Evolutionary conservation across 768 basidiomycete species (phyloP), one percentile per base, ranked within the genome.

Genomic region (Amanita pseudoporphyria): DNA sequence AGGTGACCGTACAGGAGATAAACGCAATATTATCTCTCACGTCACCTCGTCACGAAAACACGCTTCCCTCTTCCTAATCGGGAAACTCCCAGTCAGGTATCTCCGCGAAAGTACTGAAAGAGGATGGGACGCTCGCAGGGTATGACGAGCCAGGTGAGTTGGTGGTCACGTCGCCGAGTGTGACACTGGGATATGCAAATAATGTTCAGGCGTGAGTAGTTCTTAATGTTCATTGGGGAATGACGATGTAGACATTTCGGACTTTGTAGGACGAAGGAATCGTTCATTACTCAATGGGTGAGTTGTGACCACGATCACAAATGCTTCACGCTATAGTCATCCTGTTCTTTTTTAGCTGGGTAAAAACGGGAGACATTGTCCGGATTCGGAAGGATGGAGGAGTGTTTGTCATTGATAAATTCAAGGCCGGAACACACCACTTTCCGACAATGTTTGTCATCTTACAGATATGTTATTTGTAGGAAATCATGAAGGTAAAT

Each of bases 241-340:
- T 21, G 38, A 19, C 21, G 3, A 7, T 41, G 31, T 35, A 33
- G 52, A 16, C 14, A n/a, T n/a, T 9, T n/a, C n/a, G n/a, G n/a
- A n/a, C n/a, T n/a, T n/a, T n/a, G n/a, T n/a, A 86, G 84, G 32
- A 85, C 84, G 3, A 74, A 68, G 48, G 82, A 85, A 53, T 81
- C 80, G 0, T 87, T 86, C 58, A 53, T 79, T 10, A 71, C n/a
- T n/a, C n/a, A n/a, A 84, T 53, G 84, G 84, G 79, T 82, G 53
- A 53, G 69, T 56, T 52, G 5, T 18, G 7, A 32, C 6, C 7
- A 22, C n/a, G n/a, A 12, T 12, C 10, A 9, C 21, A n/a, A 18
- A n/a, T n/a, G 16, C 3, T 3, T 32, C 5, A 18, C 16, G 3
- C n/a, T 9, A 7, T 9, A 31, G 13, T 13, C 21, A 21, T 28